Evolutionary conservation across 768 basidiomycete genomes (phyloP).

Genomic region (Lentinula raphanica): DNA sequence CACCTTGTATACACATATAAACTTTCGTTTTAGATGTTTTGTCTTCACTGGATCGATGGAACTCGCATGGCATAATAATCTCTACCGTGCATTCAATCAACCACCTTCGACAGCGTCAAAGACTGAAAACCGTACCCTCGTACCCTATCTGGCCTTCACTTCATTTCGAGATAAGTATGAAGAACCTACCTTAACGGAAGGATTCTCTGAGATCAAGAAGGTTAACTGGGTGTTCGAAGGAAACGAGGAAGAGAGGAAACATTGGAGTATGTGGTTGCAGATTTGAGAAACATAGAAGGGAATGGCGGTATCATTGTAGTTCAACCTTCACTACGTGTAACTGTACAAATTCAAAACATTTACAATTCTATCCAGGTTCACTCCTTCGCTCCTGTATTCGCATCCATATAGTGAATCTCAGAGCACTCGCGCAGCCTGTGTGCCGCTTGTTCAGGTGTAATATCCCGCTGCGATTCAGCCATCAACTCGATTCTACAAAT

Average conservation of each 20-base stretch:
- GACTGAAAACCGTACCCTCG: constrained; percentile 45
- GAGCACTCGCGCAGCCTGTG: constrained; percentile 45
- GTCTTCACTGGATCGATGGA: constrained; percentile 71
- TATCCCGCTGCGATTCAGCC: constrained; percentile 85
- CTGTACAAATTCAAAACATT: not conserved
- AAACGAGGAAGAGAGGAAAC: constrained; percentile 56
- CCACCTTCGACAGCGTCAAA: constrained; percentile 37
- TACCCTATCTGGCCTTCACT: constrained; percentile 58
- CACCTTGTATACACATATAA: not conserved
- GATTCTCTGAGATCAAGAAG: constrained; percentile 68
- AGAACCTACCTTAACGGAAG: constrained; percentile 63
- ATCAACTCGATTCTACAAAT: constrained; percentile 74
- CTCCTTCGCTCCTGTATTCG: not conserved
- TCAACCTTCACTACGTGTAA: not conserved
- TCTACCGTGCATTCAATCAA: constrained; percentile 72
- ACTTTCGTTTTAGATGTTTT: constrained; percentile 50
- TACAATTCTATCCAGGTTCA: not conserved
- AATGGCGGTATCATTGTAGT: not conserved
- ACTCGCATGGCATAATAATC: constrained; percentile 89
- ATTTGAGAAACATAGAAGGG: constrained; percentile 70
- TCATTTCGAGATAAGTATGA: constrained; percentile 59
- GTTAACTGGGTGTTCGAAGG: constrained; percentile 84
- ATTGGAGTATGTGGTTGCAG: constrained; percentile 87
- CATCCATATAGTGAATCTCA: constrained; percentile 56
- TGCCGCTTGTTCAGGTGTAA: constrained; percentile 88